Evolutionary conservation across 1,284 basidiomycete species (phyloP), one percentile per base, ranked within the genome.

Genomic region (Marasmius sp.): DNA sequence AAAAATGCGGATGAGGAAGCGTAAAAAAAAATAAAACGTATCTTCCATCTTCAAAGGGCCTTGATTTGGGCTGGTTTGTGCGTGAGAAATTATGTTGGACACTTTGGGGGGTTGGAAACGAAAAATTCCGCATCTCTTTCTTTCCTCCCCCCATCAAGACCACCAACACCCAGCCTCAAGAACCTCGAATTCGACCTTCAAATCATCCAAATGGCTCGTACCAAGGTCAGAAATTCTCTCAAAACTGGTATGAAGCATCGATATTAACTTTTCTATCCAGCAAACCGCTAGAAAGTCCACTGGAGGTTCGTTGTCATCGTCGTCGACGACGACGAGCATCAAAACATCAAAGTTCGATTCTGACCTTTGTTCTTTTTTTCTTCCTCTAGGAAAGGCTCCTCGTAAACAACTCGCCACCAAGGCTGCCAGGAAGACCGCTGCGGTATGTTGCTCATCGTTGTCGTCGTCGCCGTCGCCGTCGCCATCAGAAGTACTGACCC

Each of bases 331-430:
- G 59, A 37, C 59, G 43, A 50, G 14, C 51, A 51, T 54, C 51
- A 14, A 50, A 11, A 39, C 54, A 60, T 54, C 49, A 60, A 20
- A 58, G 63, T 55, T 36, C 66, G 59, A 67, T 63, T 54, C 34
- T 61, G 51, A 57, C 58, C 65, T 66, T 65, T 58, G 65, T 41
- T 64, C 45, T 63, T 55, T 59, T 61, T 67, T 59, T 55, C 67
- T 55, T 63, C 64, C 48, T 54, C 2, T 69, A 90, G 90, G 90
- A 73, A 92, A 93, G 78, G 91, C 90, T 63, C 90, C 91, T 64
- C 91, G 91, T 84, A 94, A 94, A 80, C 92, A 93, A 81, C 88
- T 94, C 77, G 92, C 93, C 52, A 93, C 94, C 79, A 95, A 95
- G 84, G 92, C 92, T 58, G 93, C 93, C 66, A 85, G 91, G 67